These are phyloP conservation scores for Populus tomentosa DNA, from an alignment of 441 rosid genomes.

Conservation along the genomic window DNA sequence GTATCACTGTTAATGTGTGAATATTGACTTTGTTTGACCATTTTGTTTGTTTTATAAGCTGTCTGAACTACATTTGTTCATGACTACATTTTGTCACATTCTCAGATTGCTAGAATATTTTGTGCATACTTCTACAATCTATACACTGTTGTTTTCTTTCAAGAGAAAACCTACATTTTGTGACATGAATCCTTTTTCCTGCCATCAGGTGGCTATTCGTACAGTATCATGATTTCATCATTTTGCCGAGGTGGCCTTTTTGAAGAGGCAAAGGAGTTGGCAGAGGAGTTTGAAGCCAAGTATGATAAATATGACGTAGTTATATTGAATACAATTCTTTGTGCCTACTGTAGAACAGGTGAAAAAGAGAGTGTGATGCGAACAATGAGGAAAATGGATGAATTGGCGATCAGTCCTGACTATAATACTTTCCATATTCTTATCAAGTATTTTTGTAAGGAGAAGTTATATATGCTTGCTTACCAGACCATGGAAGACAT, in stretches of 20 bases:
- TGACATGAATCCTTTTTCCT: neutral
- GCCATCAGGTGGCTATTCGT: constrained; percentile 77
- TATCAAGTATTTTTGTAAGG: neutral
- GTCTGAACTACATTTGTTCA: neutral
- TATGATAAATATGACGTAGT: constrained; percentile 73
- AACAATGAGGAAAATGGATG: constrained; percentile 86
- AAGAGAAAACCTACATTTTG: constrained; percentile 2
- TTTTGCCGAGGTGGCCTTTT: constrained; percentile 61
- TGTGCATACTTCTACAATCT: constrained; percentile 1
- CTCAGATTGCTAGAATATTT: neutral
- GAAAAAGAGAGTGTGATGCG: constrained; percentile 82
- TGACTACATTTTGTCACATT: neutral
- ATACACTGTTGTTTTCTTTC: constrained; percentile 5
- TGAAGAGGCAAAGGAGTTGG: constrained; percentile 70
- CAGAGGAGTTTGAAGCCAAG: constrained; percentile 65
- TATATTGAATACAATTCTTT: constrained; percentile 74
- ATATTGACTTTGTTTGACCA: neutral
- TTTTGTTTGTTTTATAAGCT: neutral
- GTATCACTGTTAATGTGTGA: neutral
- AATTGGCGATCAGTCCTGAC: constrained; percentile 37
- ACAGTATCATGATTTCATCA: constrained; percentile 89
- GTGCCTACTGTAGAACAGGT: constrained; percentile 84
- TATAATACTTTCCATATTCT: neutral
- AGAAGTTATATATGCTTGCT: neutral
- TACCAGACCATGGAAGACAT: constrained; percentile 13